Evolutionary conservation across 371 early-diverging fungal genomes (phyloP), one percentile per base, ranked within the genome.

Genomic region (Lichtheimia ornata): DNA sequence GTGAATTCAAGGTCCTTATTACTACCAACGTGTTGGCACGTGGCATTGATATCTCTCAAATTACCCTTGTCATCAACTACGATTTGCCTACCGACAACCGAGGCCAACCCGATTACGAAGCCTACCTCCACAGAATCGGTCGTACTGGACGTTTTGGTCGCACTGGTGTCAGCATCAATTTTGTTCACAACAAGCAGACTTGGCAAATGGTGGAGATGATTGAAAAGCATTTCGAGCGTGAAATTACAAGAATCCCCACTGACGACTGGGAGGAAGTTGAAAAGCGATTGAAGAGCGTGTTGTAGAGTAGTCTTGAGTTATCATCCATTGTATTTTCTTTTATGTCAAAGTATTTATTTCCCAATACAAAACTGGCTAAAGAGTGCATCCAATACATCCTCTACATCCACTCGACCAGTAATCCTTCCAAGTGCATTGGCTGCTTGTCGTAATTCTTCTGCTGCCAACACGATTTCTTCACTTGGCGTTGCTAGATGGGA

Each of bases 121-220:
- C 98, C 0, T 99, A 99, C 69, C 81, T 99, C 42, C 99, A 99
- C 73, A 89, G 99, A 62, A 97, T 99, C 66, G 99, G 99, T 13
- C 89, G 99, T 67, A 98, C 99, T 0, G 99, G 99, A 35, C 88
- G 99, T 56, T 99, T 99, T 71, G 98, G 99, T 15, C 91, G 99
- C 59, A 87, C 87, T 0, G 99, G 99, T 24, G 95, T 97, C 20
- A 90, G 92, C 49, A 92, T 99, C 76, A 99, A 98, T 76, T 97
- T 99, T 84, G 91, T 97, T 0, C 91, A 93, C 63, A 89, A 94
- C 66, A 69, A 81, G 28, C 66, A 72, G 67, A 86, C 84, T 55
- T 84, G 80, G 77, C 70, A 83, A 42, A 84, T 91, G 58, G 91
- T 94, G 89, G 77, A 78, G 59, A 77, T 70, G 9, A 94, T 97